Evolutionary conservation across 2,329 filamentous ascomycete species (phyloP), one percentile per base, ranked within the genome.

Genomic region (Biscogniauxia marginata): DNA sequence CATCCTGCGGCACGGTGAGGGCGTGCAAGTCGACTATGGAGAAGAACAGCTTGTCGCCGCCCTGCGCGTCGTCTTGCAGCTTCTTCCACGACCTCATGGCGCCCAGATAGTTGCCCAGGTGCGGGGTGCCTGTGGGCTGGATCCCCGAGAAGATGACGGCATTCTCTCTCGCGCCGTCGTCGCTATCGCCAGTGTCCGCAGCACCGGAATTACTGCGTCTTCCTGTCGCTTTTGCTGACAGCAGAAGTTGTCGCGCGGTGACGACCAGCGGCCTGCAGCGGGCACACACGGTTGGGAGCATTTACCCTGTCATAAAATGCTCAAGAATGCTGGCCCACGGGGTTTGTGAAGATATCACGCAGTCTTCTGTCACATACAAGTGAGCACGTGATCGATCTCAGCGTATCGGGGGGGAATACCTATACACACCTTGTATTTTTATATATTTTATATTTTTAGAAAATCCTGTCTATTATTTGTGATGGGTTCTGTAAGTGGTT

Each of bases 21-120:
- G 95, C 93, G 74, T 99, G 95, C 19, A 98, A 79, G 73, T 99
- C 95, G 52, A 96, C 95, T 52, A 99, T 84, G 1, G 89, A 96
- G 75, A 89, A 99, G 23, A 96, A 75, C 19, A 96, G 78, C 56
- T 81, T 87, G 9, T 86, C 84, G 4, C 75, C 76, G 2, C 79
- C 70, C 0, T 76, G 62, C 0, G 85, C 79, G 39, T 82, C 77
- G 58, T 91, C 77, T 63, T 99, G 93, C 7, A 97, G 79, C 58
- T 82, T 80, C 48, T 89, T 88, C 95, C 95, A 99, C 79, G 91
- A 86, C 50, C 85, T 84, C 54, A 99, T 77, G 16, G 95, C 95
- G 22, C 95, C 95, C 9, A 96, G 82, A 73, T 97, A 99, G 75
- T 99, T 99, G 54, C 95, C 95, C 24, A 99, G 77, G 72, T 99